Conservation (phyloP, 352 stramenopile species). For the Globisporangium okanoganense region DNA sequence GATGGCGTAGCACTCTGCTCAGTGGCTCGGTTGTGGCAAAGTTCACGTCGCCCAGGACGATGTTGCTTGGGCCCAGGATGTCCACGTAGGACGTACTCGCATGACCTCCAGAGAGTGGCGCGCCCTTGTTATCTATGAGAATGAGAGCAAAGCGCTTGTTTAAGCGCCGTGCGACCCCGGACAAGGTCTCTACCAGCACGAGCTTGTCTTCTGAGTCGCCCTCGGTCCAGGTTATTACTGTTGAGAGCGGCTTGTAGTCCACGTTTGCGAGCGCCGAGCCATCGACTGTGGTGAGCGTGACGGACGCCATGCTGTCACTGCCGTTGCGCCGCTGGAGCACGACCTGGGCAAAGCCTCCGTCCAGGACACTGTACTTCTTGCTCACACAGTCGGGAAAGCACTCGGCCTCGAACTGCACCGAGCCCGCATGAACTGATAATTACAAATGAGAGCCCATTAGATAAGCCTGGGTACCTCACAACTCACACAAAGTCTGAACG, state of each 20-base stretch:
- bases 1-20: conserved; percentile 25
- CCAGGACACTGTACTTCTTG: conserved; percentile 34
- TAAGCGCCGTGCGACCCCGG: conserved; percentile 26
- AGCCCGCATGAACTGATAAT: conserved; percentile 28
- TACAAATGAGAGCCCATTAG: neutral
- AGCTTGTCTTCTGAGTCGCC: conserved; percentile 45
- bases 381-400: conserved; percentile 63
- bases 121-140: conserved; percentile 26
- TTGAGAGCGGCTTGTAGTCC: conserved; percentile 44
- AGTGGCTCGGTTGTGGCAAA: conserved; percentile 39
- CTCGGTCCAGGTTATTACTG: conserved; percentile 40
- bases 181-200: conserved; percentile 40
- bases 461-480: neutral
- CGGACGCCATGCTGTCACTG: conserved; percentile 39
- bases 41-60: conserved; percentile 42
- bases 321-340: conserved; percentile 55
- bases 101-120: conserved; percentile 20
- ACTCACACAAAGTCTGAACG: neutral
- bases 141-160: conserved; percentile 34
- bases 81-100: conserved; percentile 37
- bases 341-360: conserved; percentile 44
- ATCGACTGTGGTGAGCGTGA: conserved; percentile 39
- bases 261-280: conserved; percentile 36
- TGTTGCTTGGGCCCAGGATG: conserved; percentile 36
- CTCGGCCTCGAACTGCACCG: conserved; percentile 58